These are phyloP conservation scores for Venturiaceae sp. DNA, from an alignment of 2,329 filamentous ascomycete genomes.

Conservation along the genomic window DNA sequence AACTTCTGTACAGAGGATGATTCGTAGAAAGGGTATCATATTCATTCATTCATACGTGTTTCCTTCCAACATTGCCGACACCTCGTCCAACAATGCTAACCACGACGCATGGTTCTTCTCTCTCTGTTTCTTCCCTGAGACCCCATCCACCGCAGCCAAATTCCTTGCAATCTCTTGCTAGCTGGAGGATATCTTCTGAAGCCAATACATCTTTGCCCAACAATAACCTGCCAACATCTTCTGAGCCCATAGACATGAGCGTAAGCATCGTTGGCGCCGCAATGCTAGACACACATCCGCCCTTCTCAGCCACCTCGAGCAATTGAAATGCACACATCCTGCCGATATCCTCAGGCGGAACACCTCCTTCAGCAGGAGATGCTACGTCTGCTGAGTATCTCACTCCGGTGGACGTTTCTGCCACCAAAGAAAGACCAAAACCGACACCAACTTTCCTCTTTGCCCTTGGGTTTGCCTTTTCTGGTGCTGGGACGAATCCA, in stretches of 20 bases:
- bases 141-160: slow-evolving; percentile 92
- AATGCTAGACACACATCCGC: slow-evolving; percentile 68
- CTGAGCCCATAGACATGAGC: slow-evolving; percentile 95
- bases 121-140: slow-evolving; percentile 60
- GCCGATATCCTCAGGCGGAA: slow-evolving; percentile 83
- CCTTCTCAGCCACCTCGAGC: slow-evolving; percentile 69
- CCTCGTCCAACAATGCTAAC: slow-evolving; percentile 88
- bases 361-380: slow-evolving; percentile 65
- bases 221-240: slow-evolving; percentile 83
- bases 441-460: slow-evolving; percentile 65
- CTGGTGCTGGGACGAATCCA: slow-evolving; percentile 55
- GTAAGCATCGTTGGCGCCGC: slow-evolving; percentile 68
- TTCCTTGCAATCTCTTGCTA: slow-evolving; percentile 76
- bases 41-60: slow-evolving; percentile 47
- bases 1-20: no score
- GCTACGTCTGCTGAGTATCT: slow-evolving; percentile 80
- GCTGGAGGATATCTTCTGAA: slow-evolving; percentile 66
- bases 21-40: neutral
- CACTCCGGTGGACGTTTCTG: slow-evolving; percentile 80
- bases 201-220: slow-evolving; percentile 74
- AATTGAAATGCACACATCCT: slow-evolving; percentile 82
- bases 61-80: slow-evolving; percentile 89
- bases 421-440: slow-evolving; percentile 83
- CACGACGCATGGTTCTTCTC: slow-evolving; percentile 57
- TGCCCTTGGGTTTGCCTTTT: slow-evolving; percentile 48